phyloP scores from a whole-genome alignment of 495 filamentous ascomycete genomes.

The Sporormia fimetaria region DNA sequence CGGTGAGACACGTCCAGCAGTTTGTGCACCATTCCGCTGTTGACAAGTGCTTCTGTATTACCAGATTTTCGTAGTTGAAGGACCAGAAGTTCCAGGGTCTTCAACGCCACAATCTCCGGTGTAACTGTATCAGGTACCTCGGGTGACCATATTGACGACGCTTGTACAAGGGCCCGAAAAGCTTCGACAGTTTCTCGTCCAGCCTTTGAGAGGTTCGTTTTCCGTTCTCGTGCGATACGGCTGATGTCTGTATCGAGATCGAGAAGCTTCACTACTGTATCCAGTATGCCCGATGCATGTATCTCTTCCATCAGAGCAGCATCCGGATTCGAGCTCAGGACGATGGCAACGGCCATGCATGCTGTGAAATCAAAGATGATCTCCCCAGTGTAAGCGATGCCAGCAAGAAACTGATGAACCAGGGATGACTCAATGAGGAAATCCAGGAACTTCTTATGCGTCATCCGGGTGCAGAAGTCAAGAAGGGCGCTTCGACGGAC shows the following conservation, averaged over 20 bases:
- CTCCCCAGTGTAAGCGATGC: constrained; percentile 29
- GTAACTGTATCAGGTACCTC: constrained; percentile 42
- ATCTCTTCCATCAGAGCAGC: constrained; percentile 42
- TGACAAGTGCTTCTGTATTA: constrained; percentile 40
- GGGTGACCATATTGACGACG: constrained; percentile 46
- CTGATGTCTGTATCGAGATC: constrained; percentile 41
- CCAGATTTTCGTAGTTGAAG: constrained; percentile 42
- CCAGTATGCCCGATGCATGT: constrained; percentile 37
- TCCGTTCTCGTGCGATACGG: constrained; percentile 47
- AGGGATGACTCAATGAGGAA: constrained; percentile 69
- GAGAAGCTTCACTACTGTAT: constrained; percentile 45
- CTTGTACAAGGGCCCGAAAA: constrained; percentile 40
- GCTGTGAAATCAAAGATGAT: constrained; percentile 48
- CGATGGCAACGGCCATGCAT: constrained; percentile 42
- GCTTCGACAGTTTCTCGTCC: constrained; percentile 43
- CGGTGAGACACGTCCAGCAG: constrained; percentile 13
- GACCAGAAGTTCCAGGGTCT: constrained; percentile 51
- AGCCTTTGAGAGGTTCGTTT: constrained; percentile 57
- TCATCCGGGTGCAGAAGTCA: constrained; percentile 44
- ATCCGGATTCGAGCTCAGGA: constrained; percentile 42
- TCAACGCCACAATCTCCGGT: constrained; percentile 52
- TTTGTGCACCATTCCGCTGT: constrained; percentile 22
- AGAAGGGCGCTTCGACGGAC: constrained; percentile 45
- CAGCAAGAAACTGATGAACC: constrained; percentile 51
- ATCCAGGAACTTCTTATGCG: constrained; percentile 57